Evolutionary conservation across 139 green algal species (phyloP).

Genomic region (Micractinium conductrix): DNA sequence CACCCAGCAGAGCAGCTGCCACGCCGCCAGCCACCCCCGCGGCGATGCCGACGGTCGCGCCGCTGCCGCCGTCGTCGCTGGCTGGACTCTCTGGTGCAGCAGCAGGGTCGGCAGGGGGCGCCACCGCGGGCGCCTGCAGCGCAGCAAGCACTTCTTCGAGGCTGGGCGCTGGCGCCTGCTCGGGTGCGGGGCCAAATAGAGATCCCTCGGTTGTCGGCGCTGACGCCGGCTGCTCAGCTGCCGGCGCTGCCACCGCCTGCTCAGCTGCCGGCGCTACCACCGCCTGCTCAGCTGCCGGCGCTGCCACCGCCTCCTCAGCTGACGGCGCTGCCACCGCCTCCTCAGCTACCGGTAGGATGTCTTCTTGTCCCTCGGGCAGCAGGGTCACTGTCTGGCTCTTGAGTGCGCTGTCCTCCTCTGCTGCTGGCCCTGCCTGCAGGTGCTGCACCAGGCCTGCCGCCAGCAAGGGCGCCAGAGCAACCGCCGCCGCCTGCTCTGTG

Average conservation of each 20-base stretch:
- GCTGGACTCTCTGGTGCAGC: not conserved
- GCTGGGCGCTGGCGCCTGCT: not conserved
- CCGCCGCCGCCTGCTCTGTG: not conserved
- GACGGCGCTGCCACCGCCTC: too few relatives aligned
- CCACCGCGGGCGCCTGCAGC: too few relatives aligned
- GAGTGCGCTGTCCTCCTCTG: too few relatives aligned
- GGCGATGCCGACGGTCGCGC: not conserved
- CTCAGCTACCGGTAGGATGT: too few relatives aligned
- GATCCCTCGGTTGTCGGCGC: not conserved
- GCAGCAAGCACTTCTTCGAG: too few relatives aligned
- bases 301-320: not conserved
- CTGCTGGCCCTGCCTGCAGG: not conserved
- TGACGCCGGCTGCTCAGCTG: not conserved
- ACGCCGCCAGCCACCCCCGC: not conserved
- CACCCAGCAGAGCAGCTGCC: not conserved
- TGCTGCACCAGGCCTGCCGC: not conserved
- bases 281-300: too few relatives aligned
- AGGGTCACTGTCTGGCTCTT: too few relatives aligned
- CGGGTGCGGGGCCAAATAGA: too few relatives aligned
- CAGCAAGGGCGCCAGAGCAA: not conserved
- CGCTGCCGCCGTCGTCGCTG: not conserved
- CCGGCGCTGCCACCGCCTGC: not conserved
- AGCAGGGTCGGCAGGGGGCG: not conserved
- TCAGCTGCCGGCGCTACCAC: not conserved
- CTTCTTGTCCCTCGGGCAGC: too few relatives aligned